Base-by-base conservation (phyloP, 257 asterid species). In the Paulownia fortunei region DNA sequence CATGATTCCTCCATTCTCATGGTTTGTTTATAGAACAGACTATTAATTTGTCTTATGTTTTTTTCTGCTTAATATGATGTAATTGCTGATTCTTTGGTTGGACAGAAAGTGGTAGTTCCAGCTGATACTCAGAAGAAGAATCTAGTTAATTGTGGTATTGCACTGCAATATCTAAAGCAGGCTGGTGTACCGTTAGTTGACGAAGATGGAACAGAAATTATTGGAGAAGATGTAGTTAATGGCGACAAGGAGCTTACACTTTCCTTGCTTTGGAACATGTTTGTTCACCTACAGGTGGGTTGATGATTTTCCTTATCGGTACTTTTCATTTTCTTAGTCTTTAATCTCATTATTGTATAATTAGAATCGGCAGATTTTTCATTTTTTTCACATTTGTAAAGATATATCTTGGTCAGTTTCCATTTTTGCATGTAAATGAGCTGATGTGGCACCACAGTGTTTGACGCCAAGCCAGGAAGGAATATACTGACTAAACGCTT, bases 231-330 rank as follows among this genome's bases (percentile, higher is more conserved):
- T 84, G 70, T 94, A 61, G 90, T 86, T 71, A 87, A 83, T 78
- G 92, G 91, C 18, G 99, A 92, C 74, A 91, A 88, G 87, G 99
- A 94, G 87, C 95, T 94, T 56, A 83, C 86, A 61, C 84, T 94
- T 76, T 86, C 97, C 74, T 83, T 92, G 89, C 90, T 92, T 59
- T 94, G 99, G 99, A 92, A 87, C 87, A 87, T 92, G 81, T 94
- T 94, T 88, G 92, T 92, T 81, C 89, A 92, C 90, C 87, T 94
- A 77, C 99, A 92, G 98, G 99, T 94, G 80, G 36, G 73, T 52
- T 23, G 76, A 42, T 44, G 63, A 44, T 73, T 18, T 78, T 72
- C 41, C 46, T 67, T 51, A 10, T 49, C 32, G n/a, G 18, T 52
- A 37, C 39, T 56, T 71, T 8, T 36, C 66, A 0, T 55, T 69